These are phyloP conservation scores for Phaeophleospora eucalypticola DNA, from an alignment of 2,329 filamentous ascomycete genomes.

Conservation along the genomic window DNA sequence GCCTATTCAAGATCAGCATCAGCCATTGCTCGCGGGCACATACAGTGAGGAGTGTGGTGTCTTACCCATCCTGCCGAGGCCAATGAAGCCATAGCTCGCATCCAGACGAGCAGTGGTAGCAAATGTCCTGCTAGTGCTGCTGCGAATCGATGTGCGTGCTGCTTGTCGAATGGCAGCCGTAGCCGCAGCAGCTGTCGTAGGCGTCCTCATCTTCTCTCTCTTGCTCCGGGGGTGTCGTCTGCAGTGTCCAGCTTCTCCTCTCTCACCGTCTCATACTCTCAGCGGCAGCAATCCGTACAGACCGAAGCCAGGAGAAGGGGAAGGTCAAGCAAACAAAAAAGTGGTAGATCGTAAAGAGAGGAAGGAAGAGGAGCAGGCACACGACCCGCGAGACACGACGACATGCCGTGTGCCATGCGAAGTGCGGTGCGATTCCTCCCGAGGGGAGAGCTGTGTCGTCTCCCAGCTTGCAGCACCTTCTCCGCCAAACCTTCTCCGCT, in stretches of 20 bases:
- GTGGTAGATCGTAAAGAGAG: too few relatives aligned
- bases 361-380: too few relatives aligned
- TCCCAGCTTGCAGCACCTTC: not conserved
- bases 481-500: not conserved
- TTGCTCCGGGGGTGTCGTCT: too few relatives aligned
- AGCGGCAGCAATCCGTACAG: too few relatives aligned
- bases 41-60: constrained; percentile 7
- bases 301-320: too few relatives aligned
- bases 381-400: too few relatives aligned
- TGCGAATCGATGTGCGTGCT: not conserved
- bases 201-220: not conserved
- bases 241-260: too few relatives aligned
- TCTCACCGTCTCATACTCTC: too few relatives aligned
- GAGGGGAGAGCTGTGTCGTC: not conserved
- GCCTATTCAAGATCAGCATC: constrained; percentile 43
- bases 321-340: too few relatives aligned
- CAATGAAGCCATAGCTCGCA: constrained; percentile 49
- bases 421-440: not conserved
- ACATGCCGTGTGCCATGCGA: not conserved
- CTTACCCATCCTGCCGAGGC: constrained; percentile 49
- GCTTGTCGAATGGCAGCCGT: not conserved
- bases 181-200: not conserved
- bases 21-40: constrained; percentile 4
- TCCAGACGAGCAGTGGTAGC: constrained; percentile 40
- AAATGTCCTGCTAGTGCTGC: constrained; percentile 36